Percentiles rank a stretch among this genome's conserved stretches.
phyloP scores from a whole-genome alignment of 495 filamentous ascomycete genomes.

The Penicillium pulvis region DNA sequence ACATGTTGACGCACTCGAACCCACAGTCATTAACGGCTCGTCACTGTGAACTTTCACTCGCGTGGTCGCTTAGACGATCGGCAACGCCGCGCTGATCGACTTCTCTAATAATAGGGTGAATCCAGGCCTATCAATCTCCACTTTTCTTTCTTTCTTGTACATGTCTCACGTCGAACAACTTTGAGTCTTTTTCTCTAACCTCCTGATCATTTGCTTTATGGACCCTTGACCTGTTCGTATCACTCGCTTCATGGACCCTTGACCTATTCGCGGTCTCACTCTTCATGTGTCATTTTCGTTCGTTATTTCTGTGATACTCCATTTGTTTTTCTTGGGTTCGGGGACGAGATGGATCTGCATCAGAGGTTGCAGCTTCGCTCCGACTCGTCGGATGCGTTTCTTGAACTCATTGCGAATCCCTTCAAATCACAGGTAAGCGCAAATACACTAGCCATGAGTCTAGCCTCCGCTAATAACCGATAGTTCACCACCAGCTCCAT shows the following conservation, averaged over 20 bases:
- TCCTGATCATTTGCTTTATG: neutral
- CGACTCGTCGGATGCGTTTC: conserved; percentile 38
- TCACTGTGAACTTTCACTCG: neutral
- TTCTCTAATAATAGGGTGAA: conserved; percentile 4
- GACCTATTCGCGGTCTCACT: neutral
- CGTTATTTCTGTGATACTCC: conserved; percentile 1
- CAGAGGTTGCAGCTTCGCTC: conserved; percentile 25
- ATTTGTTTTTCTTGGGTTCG: conserved; percentile 19
- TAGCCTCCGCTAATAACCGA: conserved; percentile 11
- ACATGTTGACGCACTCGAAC: conserved; percentile 5
- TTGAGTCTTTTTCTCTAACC: neutral
- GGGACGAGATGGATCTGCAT: conserved; percentile 36
- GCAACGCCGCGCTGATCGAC: conserved; percentile 2
- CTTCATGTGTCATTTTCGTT: conserved; percentile 3
- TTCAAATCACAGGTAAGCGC: conserved; percentile 43
- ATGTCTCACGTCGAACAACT: conserved; percentile 1
- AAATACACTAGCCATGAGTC: neutral
- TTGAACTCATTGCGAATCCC: conserved; percentile 51
- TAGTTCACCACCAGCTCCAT: conserved; percentile 67
- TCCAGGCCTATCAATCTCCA: conserved; percentile 4
- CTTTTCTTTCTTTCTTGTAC: conserved; percentile 9
- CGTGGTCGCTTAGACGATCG: neutral
- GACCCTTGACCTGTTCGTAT: conserved; percentile 4
- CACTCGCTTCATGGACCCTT: conserved; percentile 6
- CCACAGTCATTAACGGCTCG: neutral